Conservation (phyloP, 169 alveolate genomes). For the Eimeria praecox region DNA sequence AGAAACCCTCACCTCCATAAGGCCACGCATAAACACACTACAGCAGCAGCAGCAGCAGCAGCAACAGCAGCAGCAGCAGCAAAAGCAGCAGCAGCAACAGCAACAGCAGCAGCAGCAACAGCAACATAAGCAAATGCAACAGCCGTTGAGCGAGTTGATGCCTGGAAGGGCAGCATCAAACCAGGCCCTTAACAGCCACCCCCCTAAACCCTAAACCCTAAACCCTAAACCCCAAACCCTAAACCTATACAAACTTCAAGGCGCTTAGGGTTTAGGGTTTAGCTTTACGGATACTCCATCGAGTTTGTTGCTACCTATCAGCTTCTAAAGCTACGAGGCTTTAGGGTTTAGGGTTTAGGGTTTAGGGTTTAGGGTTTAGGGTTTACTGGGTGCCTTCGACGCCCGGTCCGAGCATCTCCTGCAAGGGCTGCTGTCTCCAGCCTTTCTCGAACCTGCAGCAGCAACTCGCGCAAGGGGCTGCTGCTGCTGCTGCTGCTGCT, state of each 20-base stretch:
- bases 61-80: not conserved
- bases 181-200: not conserved
- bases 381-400: conserved; percentile 4
- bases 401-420: conserved; percentile 3
- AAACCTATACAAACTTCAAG: not conserved
- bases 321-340: not conserved
- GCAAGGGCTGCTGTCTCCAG: conserved; percentile 35
- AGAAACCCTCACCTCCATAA: not conserved
- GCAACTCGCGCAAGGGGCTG: conserved; percentile 35
- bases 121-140: not conserved
- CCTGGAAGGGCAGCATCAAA: not conserved
- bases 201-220: not conserved
- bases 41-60: conserved; percentile 62
- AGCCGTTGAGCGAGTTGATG: not conserved
- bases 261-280: not conserved
- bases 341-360: not conserved
- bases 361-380: conserved; percentile 9
- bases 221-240: not conserved
- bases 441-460: conserved; percentile 34
- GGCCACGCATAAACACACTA: conserved; percentile 14
- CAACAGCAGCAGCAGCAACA: conserved; percentile 35
- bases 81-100: not conserved
- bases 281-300: not conserved
- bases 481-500: conserved; percentile 26
- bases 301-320: not conserved